These are phyloP conservation scores for Cucurbita pepo DNA, from an alignment of 306 rosid genomes.

Conservation along the genomic window DNA sequence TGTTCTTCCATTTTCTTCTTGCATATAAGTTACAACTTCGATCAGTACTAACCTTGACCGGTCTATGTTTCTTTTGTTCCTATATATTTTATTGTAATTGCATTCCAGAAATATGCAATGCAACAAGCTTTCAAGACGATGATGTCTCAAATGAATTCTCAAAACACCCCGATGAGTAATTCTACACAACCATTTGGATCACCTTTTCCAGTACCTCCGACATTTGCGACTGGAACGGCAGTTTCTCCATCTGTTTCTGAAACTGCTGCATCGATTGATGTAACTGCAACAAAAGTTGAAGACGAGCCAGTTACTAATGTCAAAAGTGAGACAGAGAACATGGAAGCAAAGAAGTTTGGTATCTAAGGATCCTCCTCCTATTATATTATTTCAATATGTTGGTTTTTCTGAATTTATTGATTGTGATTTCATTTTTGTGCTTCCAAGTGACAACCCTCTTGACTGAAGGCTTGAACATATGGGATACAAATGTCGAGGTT, in stretches of 20 bases:
- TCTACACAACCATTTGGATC: slow-evolving; percentile 53
- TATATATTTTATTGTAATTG: not conserved
- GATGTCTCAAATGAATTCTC: slow-evolving; percentile 90
- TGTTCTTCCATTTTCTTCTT: not conserved
- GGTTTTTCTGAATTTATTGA: not conserved
- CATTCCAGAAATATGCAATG: slow-evolving; percentile 85
- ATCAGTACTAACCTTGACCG: not conserved
- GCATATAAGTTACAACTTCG: not conserved
- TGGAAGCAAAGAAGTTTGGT: slow-evolving; percentile 52
- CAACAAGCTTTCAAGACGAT: slow-evolving; percentile 95
- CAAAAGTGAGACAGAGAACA: slow-evolving; percentile 28
- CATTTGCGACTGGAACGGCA: slow-evolving; percentile 32
- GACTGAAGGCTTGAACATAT: not conserved
- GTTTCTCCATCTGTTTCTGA: slow-evolving; percentile 32
- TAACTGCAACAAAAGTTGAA: slow-evolving; percentile 51
- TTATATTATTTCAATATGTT: not conserved
- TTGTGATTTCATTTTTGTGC: not conserved
- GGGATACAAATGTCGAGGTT: not conserved
- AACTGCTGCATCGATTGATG: slow-evolving; percentile 51
- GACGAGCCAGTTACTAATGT: slow-evolving; percentile 25
- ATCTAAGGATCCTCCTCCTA: slow-evolving; percentile 12
- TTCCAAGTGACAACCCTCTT: not conserved
- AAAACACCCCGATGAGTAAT: slow-evolving; percentile 37
- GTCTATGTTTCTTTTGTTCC: not conserved
- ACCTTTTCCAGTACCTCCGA: slow-evolving; percentile 48